Conservation (phyloP, 2,329 filamentous ascomycete genomes). For the Sporothrix pseudoabietina region DNA sequence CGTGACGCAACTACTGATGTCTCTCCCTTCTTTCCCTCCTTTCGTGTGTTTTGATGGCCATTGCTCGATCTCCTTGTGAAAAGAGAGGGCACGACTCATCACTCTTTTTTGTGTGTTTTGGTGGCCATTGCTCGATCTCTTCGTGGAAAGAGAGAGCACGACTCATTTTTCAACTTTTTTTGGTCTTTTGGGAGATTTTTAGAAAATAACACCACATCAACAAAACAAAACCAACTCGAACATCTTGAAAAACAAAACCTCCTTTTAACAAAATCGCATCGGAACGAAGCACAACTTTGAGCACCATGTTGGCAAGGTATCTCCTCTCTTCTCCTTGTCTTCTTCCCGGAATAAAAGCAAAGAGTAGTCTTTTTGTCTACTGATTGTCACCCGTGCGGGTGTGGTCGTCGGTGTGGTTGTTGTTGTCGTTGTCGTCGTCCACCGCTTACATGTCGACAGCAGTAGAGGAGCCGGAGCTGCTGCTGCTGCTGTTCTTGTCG, state of each 20-base stretch:
- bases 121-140: not conserved
- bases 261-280: not conserved
- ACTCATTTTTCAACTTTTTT: not conserved
- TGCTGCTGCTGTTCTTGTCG: not conserved
- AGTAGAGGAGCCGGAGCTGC: not conserved
- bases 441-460: not conserved
- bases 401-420: not conserved
- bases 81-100: no score
- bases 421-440: not conserved
- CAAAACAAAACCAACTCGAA: not conserved
- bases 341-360: no score
- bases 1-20: not conserved
- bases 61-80: not conserved
- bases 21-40: not conserved
- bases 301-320: no score
- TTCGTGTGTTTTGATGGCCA: not conserved
- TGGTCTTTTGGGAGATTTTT: not conserved
- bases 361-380: no score
- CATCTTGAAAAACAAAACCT: not conserved
- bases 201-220: not conserved
- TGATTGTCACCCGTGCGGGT: not conserved
- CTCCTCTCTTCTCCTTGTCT: no score
- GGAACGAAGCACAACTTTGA: no score
- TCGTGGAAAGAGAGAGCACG: not conserved
- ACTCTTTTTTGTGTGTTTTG: not conserved